A percentile compares a stretch with the other conserved stretches of the same genome.
These are phyloP conservation scores for Cyberlindnera mycetangii DNA, from an alignment of 805 yeast genomes.

Conservation along the genomic window DNA sequence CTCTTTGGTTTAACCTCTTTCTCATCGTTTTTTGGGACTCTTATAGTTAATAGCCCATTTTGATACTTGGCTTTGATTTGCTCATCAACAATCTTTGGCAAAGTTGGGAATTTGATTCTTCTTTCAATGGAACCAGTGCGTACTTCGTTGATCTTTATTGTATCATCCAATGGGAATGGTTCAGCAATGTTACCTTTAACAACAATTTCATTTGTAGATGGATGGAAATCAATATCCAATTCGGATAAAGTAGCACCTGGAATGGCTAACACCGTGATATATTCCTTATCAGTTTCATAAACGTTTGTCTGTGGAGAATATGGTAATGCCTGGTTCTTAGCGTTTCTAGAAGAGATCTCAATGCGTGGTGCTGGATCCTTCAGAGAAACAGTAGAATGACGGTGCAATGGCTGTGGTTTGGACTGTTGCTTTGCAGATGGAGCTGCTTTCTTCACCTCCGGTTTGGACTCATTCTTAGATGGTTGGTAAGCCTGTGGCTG, in stretches of 20 bases:
- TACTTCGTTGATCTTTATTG: constrained; percentile 48
- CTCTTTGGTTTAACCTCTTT: constrained; percentile 38
- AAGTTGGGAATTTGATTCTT: constrained; percentile 50
- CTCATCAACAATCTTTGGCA: constrained; percentile 52
- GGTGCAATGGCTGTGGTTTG: constrained; percentile 16
- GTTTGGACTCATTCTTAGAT: neutral
- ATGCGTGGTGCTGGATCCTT: constrained; percentile 28
- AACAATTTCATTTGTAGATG: constrained; percentile 50
- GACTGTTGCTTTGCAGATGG: constrained; percentile 6
- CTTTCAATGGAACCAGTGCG: constrained; percentile 58
- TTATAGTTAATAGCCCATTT: constrained; percentile 53
- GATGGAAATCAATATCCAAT: constrained; percentile 57
- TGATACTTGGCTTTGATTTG: constrained; percentile 49
- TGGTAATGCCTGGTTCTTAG: constrained; percentile 36
- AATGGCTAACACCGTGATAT: constrained; percentile 47
- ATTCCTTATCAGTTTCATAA: constrained; percentile 46
- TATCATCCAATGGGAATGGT: constrained; percentile 23
- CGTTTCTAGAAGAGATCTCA: constrained; percentile 27
- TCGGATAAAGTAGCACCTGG: constrained; percentile 58
- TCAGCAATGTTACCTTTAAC: constrained; percentile 44
- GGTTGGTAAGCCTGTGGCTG: neutral
- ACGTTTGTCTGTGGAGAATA: constrained; percentile 59
- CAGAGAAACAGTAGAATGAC: constrained; percentile 23
- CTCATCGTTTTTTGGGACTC: constrained; percentile 44
- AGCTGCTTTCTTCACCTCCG: constrained; percentile 1